Conservation (phyloP, 192 early-diverging fungal genomes). For the Phycomyces nitens region DNA sequence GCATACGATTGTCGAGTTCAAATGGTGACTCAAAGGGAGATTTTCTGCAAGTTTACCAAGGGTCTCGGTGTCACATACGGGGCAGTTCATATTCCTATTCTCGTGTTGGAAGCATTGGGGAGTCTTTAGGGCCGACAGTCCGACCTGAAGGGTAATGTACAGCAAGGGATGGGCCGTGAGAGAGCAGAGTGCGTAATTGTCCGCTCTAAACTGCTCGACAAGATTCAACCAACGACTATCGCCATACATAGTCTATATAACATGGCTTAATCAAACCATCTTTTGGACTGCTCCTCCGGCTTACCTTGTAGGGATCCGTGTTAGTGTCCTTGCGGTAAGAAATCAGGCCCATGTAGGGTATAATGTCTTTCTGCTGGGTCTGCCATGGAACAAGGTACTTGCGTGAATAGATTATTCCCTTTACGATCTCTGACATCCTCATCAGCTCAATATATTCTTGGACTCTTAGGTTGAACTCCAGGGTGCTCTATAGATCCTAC, state of each 20-base stretch:
- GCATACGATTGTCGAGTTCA: constrained; percentile 94
- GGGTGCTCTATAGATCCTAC: constrained; percentile 62
- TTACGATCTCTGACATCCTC: constrained; percentile 53
- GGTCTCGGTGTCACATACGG: constrained; percentile 83
- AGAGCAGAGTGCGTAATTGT: constrained; percentile 85
- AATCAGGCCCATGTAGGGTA: no score
- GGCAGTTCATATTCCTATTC: constrained; percentile 90
- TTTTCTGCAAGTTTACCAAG: constrained; percentile 81
- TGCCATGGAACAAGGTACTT: constrained; percentile 81
- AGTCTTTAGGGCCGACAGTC: constrained; percentile 92
- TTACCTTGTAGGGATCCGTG: constrained; percentile 81
- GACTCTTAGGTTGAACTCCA: constrained; percentile 94
- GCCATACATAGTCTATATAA: constrained; percentile 61
- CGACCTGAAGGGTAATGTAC: constrained; percentile 90
- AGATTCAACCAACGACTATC: constrained; percentile 72
- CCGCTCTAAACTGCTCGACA: constrained; percentile 74
- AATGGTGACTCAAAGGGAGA: constrained; percentile 90
- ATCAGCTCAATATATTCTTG: constrained; percentile 95
- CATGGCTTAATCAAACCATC: not conserved
- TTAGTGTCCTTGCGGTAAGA: no score
- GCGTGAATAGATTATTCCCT: constrained; percentile 83
- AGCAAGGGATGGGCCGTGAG: constrained; percentile 86
- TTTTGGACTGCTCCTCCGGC: no score
- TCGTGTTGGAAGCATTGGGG: constrained; percentile 72
- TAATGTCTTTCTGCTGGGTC: no score